Evolutionary conservation across 306 rosid species (phyloP).

Genomic region (Alnus glutinosa): DNA sequence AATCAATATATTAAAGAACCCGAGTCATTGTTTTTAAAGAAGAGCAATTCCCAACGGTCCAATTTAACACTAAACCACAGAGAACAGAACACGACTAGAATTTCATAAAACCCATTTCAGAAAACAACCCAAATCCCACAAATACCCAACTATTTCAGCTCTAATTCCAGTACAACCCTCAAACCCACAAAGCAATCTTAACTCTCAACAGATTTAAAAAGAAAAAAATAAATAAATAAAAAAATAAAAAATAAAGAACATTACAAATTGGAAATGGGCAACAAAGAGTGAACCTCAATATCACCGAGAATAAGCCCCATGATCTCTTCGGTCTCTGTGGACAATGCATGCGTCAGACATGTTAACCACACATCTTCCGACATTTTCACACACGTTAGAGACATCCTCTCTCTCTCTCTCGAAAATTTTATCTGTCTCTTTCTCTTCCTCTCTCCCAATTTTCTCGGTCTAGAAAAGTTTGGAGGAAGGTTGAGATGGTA

Average conservation of each 20-base stretch:
- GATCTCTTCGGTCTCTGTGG: conserved; percentile 98
- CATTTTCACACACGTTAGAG: conserved; percentile 84
- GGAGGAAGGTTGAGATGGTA: not conserved
- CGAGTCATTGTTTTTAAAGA: not conserved
- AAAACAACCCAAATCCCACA: conserved; percentile 14
- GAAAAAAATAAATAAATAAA: not conserved
- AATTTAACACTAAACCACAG: conserved; percentile 5
- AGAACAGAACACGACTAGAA: not conserved
- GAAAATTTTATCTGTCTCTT: not conserved
- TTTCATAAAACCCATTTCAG: conserved; percentile 20
- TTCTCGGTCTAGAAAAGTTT: not conserved
- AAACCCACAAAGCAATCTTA: conserved; percentile 24
- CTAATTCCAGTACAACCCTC: not conserved
- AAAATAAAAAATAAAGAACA: not conserved
- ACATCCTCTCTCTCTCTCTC: conserved; percentile 44
- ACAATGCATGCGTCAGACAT: conserved; percentile 89
- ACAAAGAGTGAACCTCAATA: conserved; percentile 57
- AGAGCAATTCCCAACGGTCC: conserved; percentile 7
- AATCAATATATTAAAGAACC: not conserved
- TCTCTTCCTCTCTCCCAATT: conserved; percentile 10
- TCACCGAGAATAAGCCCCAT: conserved; percentile 99
- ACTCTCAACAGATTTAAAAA: not conserved
- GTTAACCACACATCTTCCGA: conserved; percentile 94
- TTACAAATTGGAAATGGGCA: conserved; percentile 1
- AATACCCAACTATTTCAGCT: conserved; percentile 11